These are phyloP conservation scores for Aspergillus terreus DNA, from an alignment of 2,329 filamentous ascomycete species.

Conservation along the genomic window DNA sequence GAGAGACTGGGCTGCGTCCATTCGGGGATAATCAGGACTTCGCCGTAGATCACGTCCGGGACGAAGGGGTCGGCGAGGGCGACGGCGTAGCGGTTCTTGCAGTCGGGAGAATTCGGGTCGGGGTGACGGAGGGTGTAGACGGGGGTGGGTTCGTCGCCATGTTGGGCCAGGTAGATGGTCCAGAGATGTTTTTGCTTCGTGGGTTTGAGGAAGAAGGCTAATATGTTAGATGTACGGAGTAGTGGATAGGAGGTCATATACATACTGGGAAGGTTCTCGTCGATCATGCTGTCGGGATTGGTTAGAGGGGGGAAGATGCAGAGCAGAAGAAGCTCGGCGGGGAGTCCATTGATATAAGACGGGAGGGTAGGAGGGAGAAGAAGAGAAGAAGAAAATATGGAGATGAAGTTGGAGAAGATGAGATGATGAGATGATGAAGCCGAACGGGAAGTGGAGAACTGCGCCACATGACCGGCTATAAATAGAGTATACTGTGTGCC, in stretches of 20 bases:
- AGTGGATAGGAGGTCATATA: background rate
- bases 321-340: background rate
- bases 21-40: slow-evolving; percentile 78
- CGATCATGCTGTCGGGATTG: slow-evolving; percentile 63
- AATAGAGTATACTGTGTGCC: slow-evolving; percentile 1
- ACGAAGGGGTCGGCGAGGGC: slow-evolving; percentile 80
- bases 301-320: background rate
- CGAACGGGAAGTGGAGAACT: background rate
- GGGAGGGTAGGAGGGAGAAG: background rate
- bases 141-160: slow-evolving; percentile 75
- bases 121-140: slow-evolving; percentile 77
- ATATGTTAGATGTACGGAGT: background rate
- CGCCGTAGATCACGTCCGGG: slow-evolving; percentile 77
- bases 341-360: background rate
- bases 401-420: background rate
- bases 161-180: slow-evolving; percentile 52
- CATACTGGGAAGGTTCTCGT: slow-evolving; percentile 83
- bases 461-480: slow-evolving; percentile 7
- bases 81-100: slow-evolving; percentile 80
- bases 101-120: slow-evolving; percentile 64
- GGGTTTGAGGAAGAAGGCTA: slow-evolving; percentile 60
- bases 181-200: slow-evolving; percentile 40
- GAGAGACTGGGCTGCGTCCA: slow-evolving; percentile 82
- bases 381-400: background rate
- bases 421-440: background rate